Evolutionary conservation across 495 filamentous ascomycete species (phyloP).

Genomic region (Aspergillus incahuasiensis): DNA sequence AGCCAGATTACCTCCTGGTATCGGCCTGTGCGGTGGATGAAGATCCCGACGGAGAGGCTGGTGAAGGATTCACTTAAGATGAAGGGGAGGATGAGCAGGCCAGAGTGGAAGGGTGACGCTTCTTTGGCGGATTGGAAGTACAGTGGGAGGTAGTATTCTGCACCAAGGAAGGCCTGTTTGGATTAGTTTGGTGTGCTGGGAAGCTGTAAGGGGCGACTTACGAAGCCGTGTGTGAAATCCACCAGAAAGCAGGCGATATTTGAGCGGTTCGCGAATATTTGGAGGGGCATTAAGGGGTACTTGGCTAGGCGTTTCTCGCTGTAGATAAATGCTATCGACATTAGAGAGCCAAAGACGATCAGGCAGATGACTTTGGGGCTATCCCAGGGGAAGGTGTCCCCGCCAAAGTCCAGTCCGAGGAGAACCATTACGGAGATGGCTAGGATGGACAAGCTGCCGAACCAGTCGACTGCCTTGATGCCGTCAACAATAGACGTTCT

Average conservation of each 20-base stretch:
- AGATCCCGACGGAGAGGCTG: conserved; percentile 44
- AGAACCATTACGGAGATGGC: conserved; percentile 72
- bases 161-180: conserved; percentile 43
- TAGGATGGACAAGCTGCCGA: conserved; percentile 63
- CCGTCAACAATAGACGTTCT: conserved; percentile 54
- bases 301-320: conserved; percentile 68
- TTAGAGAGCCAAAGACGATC: conserved; percentile 65
- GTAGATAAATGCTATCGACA: conserved; percentile 59
- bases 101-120: conserved; percentile 48
- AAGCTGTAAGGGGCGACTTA: conserved; percentile 22
- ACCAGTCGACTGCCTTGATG: conserved; percentile 73
- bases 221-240: conserved; percentile 51
- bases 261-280: conserved; percentile 54
- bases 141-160: conserved; percentile 55
- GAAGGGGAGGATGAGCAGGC: conserved; percentile 49
- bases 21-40: conserved; percentile 57
- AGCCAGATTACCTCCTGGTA: conserved; percentile 54
- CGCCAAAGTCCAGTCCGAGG: conserved; percentile 72
- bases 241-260: conserved; percentile 55
- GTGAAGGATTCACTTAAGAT: conserved; percentile 46
- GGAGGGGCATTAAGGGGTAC: conserved; percentile 72
- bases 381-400: conserved; percentile 65
- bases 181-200: not conserved
- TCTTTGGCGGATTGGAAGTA: conserved; percentile 52
- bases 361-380: conserved; percentile 73